These are phyloP conservation scores for Amphichorda felina DNA, from an alignment of 2,329 filamentous ascomycete genomes.

Conservation along the genomic window DNA sequence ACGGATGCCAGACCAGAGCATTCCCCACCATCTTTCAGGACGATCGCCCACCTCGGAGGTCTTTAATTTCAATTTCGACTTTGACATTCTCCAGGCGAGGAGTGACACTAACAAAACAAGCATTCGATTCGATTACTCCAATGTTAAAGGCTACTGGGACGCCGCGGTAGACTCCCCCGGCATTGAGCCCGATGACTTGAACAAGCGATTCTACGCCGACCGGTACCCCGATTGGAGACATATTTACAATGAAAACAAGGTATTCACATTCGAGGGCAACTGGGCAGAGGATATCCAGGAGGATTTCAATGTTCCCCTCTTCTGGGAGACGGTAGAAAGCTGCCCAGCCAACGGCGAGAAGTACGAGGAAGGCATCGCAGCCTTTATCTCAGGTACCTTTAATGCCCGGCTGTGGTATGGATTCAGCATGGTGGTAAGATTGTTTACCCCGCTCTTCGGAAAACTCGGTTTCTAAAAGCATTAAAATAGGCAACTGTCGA, in stretches of 20 bases:
- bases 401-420: not conserved
- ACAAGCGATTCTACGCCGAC: not conserved
- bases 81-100: not conserved
- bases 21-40: not conserved
- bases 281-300: not conserved
- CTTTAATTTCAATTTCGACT: not conserved
- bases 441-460: not conserved
- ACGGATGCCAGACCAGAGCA: not conserved
- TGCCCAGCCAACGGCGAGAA: not conserved
- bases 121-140: not conserved
- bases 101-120: not conserved
- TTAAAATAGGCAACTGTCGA: not conserved
- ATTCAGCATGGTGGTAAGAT: not conserved
- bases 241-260: not conserved
- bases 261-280: not conserved
- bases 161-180: not conserved
- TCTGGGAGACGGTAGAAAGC: not conserved
- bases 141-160: not conserved
- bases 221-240: too few relatives aligned
- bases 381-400: not conserved
- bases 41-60: not conserved
- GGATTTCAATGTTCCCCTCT: not conserved
- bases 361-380: not conserved
- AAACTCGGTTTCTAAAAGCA: not conserved
- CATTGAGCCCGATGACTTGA: not conserved